Percentiles rank a stretch among this genome's conserved stretches.
These are phyloP conservation scores for Helenozyma baotianmanensis DNA, from an alignment of 805 yeast species.

Conservation along the genomic window DNA sequence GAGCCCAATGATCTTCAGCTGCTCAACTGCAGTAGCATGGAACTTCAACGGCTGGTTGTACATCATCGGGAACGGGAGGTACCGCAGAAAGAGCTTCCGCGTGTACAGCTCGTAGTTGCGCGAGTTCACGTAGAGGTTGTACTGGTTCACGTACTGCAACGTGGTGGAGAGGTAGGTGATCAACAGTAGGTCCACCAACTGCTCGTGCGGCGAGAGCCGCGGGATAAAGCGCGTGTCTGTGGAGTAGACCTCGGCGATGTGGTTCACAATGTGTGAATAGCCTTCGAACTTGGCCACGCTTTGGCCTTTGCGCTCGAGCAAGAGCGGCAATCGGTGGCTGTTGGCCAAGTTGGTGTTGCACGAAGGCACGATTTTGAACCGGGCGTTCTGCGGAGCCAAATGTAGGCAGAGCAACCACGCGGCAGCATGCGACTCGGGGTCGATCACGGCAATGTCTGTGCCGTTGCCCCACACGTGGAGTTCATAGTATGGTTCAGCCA, in stretches of 20 bases:
- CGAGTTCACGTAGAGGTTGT: constrained; percentile 52
- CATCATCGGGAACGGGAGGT: constrained; percentile 71
- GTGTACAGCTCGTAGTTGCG: constrained; percentile 59
- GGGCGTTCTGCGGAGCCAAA: constrained; percentile 12
- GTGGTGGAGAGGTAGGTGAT: constrained; percentile 38
- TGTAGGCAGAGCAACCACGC: constrained; percentile 36
- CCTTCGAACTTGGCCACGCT: constrained; percentile 33
- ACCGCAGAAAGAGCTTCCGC: constrained; percentile 46
- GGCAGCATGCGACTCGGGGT: constrained; percentile 49
- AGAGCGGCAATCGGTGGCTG: constrained; percentile 47
- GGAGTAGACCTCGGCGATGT: constrained; percentile 18
- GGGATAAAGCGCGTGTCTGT: constrained; percentile 10
- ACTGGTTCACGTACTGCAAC: constrained; percentile 46
- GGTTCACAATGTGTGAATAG: constrained; percentile 31
- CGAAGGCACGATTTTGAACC: constrained; percentile 43
- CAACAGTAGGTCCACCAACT: constrained; percentile 43
- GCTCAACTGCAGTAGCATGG: constrained; percentile 33
- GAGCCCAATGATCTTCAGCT: constrained; percentile 29
- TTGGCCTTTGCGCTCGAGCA: constrained; percentile 20
- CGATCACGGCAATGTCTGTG: constrained; percentile 38
- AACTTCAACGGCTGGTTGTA: constrained; percentile 57
- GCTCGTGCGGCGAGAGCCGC: constrained; percentile 12
- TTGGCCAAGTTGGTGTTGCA: constrained; percentile 54
- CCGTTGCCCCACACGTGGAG: constrained; percentile 55
- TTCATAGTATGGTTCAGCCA: too few species aligned